Evolutionary conservation across 2,329 filamentous ascomycete species (phyloP).

Genomic region (Incumbomyces delicatus): DNA sequence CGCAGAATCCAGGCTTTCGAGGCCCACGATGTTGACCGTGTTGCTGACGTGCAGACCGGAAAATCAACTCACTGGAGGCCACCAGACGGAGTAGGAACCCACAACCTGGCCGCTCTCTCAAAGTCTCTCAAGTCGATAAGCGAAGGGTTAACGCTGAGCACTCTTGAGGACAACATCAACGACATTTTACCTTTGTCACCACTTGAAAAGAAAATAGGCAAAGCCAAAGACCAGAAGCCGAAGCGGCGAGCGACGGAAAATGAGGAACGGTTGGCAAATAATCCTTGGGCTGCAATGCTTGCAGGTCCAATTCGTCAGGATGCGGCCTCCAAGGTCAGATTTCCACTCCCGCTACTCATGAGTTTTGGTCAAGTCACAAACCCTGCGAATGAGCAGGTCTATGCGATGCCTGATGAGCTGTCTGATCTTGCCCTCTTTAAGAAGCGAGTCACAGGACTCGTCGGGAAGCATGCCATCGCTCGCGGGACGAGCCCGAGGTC

Average conservation of each 20-base stretch:
- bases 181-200: conserved; percentile 11
- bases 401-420: conserved; percentile 13
- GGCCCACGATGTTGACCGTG: too few species aligned
- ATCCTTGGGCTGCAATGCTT: conserved; percentile 19
- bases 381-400: conserved; percentile 10
- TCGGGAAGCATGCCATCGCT: neutral
- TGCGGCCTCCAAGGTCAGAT: conserved; percentile 12
- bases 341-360: conserved; percentile 13
- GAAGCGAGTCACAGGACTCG: conserved; percentile 6
- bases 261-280: conserved; percentile 12
- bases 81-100: too few species aligned
- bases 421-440: conserved; percentile 13
- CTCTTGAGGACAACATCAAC: too few species aligned
- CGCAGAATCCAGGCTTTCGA: too few species aligned
- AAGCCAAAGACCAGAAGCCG: neutral
- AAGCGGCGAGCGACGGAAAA: conserved; percentile 11
- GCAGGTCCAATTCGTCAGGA: conserved; percentile 14
- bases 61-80: too few species aligned
- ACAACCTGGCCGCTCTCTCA: too few species aligned
- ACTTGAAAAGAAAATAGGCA: conserved; percentile 2
- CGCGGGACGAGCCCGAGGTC: neutral
- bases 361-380: conserved; percentile 12
- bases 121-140: too few species aligned
- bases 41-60: too few species aligned
- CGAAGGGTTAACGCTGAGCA: too few species aligned